Evolutionary conservation across 1,284 basidiomycete species (phyloP), one percentile per base, ranked within the genome.

Genomic region (Lignosus rhinocerotis): DNA sequence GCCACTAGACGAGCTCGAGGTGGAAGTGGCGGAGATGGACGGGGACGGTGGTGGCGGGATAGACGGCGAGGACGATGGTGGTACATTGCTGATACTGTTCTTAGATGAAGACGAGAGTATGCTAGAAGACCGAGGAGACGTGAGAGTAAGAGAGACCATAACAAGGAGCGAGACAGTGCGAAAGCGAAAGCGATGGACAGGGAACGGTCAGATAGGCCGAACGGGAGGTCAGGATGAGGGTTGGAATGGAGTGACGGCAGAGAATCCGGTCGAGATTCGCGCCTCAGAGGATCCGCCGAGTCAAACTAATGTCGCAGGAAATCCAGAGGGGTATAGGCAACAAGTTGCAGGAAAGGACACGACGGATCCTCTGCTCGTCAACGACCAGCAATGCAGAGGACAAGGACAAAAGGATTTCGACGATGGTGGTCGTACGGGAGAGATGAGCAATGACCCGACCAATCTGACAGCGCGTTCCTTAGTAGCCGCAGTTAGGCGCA

Each of bases 241-340:
- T 52, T 50, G 36, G 58, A 56, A 31, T 51, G 49, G 60, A 43
- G 49, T 43, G 47, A 46, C 21, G 59, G 52, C 55, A 60, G 51
- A 46, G 56, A 54, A 62, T 58, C 59, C 46, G 50, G 61, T 51
- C 53, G 53, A 59, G 57, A 62, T 51, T 62, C 56, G 53, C 54
- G 66, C 60, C 61, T 67, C 62, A 69, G 80, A 80, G 78, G 79
- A 82, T 80, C 80, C 81, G 80, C 75, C 80, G 78, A 74, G 78
- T 77, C 75, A 68, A 75, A 72, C 73, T 77, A 66, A 71, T 74
- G 74, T 74, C 71, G 73, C 73, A 71, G 77, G 70, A 70, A 64
- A 64, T 63, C 51, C 63, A 54, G 45, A 36, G 52, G 75, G 75
- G 76, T 76, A 78, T 78, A 74, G 66, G 73, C 73, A 73, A 70